A percentile compares a stretch with the other conserved stretches of the same genome.
Conservation (phyloP, 768 basidiomycete genomes). For the Paxillus ammoniavirescens region DNA sequence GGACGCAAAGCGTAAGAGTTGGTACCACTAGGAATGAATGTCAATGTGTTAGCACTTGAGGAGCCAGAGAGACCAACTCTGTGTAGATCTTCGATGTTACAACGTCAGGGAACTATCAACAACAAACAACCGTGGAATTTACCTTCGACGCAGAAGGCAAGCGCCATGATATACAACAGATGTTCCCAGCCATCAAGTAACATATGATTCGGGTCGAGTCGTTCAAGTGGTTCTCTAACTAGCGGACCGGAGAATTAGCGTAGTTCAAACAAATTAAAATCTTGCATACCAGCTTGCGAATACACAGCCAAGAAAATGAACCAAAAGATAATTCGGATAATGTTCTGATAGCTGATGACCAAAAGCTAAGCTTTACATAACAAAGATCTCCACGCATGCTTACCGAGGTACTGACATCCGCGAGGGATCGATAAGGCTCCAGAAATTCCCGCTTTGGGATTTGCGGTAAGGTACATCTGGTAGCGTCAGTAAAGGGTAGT, state of each 20-base stretch:
- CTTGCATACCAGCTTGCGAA: constrained; percentile 71
- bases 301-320: constrained; percentile 75
- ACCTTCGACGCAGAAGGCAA: constrained; percentile 84
- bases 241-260: background rate
- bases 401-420: constrained; percentile 80
- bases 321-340: constrained; percentile 77
- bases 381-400: background rate
- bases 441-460: constrained; percentile 51
- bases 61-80: constrained; percentile 15
- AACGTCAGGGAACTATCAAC: constrained; percentile 39
- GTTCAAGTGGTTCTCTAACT: constrained; percentile 80
- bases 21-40: constrained; percentile 50
- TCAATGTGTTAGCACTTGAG: background rate
- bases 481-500: constrained; percentile 6
- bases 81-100: constrained; percentile 17
- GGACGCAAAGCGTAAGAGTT: constrained; percentile 71
- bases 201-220: constrained; percentile 50
- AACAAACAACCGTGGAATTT: constrained; percentile 17
- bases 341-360: constrained; percentile 71
- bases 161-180: constrained; percentile 71
- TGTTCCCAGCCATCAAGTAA: constrained; percentile 81
- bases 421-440: constrained; percentile 71
- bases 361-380: background rate
- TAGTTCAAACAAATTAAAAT: background rate
- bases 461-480: constrained; percentile 71